A percentile compares a stretch with the other conserved stretches of the same genome.
These are phyloP conservation scores for Penicillium sp. DNA, from an alignment of 2,329 filamentous ascomycete species.

Conservation along the genomic window DNA sequence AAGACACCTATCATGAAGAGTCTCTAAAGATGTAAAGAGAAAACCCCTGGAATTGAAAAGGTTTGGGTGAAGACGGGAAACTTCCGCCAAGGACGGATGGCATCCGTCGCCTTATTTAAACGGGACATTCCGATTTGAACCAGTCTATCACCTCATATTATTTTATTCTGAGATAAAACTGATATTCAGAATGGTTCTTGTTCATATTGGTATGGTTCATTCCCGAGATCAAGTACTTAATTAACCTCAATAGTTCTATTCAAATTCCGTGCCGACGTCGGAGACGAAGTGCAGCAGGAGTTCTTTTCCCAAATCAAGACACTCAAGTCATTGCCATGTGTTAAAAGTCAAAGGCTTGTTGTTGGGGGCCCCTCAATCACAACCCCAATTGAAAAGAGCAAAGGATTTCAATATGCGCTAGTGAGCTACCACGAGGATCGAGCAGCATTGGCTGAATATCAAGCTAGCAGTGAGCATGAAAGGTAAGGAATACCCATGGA, in stretches of 20 bases:
- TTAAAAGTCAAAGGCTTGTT: slow-evolving; percentile 49
- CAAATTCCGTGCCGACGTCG: slow-evolving; percentile 48
- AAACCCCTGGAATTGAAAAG: background rate
- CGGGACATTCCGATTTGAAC: background rate
- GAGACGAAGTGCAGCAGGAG: slow-evolving; percentile 42
- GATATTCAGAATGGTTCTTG: slow-evolving; percentile 22
- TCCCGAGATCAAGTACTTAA: too few relatives aligned
- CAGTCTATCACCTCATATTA: background rate
- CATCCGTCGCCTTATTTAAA: slow-evolving; percentile 1
- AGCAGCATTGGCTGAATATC: slow-evolving; percentile 51
- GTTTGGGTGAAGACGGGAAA: background rate
- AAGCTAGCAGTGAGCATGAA: slow-evolving; percentile 54
- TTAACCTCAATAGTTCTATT: slow-evolving; percentile 45
- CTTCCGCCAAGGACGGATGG: slow-evolving; percentile 1
- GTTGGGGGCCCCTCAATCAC: slow-evolving; percentile 56
- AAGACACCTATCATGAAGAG: background rate
- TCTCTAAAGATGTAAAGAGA: background rate
- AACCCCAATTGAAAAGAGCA: slow-evolving; percentile 52
- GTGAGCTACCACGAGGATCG: slow-evolving; percentile 52
- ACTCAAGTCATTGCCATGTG: slow-evolving; percentile 50
- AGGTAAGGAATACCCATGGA: slow-evolving; percentile 31
- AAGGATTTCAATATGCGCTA: slow-evolving; percentile 53
- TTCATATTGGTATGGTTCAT: slow-evolving; percentile 24
- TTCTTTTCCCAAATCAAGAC: slow-evolving; percentile 51
- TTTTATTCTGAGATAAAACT: background rate